phyloP scores from a whole-genome alignment of 768 basidiomycete genomes.

The Boletales sp. region DNA sequence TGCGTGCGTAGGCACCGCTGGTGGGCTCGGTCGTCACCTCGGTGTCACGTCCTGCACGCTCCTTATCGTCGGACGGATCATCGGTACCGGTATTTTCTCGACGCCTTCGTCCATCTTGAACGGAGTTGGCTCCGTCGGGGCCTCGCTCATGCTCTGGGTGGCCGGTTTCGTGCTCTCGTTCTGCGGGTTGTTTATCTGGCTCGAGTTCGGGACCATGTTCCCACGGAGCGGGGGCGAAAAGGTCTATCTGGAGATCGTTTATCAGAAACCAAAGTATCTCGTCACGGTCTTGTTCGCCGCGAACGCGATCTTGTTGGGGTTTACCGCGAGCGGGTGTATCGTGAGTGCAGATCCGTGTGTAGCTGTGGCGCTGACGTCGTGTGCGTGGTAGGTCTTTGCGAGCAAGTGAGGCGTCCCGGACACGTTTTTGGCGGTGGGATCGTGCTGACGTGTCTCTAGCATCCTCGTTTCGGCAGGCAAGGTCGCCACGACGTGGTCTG shows the following conservation, averaged over 20 bases:
- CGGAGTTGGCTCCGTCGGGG: constrained; percentile 55
- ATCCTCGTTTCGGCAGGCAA: constrained; percentile 47
- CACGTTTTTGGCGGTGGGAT: no score
- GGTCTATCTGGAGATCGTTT: constrained; percentile 57
- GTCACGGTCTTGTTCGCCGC: constrained; percentile 47
- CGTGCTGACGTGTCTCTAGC: constrained; percentile 21
- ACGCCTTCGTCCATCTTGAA: constrained; percentile 57
- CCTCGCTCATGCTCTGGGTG: constrained; percentile 62
- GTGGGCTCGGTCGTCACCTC: constrained; percentile 56
- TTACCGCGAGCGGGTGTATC: constrained; percentile 46
- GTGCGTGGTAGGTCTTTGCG: constrained; percentile 30
- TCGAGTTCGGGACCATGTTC: constrained; percentile 62
- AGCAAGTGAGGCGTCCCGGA: constrained; percentile 26
- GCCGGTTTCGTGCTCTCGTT: constrained; percentile 57
- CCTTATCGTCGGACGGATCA: constrained; percentile 54
- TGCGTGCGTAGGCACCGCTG: constrained; percentile 39
- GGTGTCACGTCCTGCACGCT: constrained; percentile 56
- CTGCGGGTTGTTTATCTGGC: constrained; percentile 60
- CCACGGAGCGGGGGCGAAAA: constrained; percentile 63
- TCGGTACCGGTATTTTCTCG: constrained; percentile 65
- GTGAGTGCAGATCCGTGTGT: constrained; percentile 29
- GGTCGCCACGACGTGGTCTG: constrained; percentile 42
- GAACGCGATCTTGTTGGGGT: constrained; percentile 44
- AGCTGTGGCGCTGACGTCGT: not conserved
- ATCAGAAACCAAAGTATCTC: constrained; percentile 43